Conservation (phyloP, 768 basidiomycete genomes). For the Agaricus subrufescens region DNA sequence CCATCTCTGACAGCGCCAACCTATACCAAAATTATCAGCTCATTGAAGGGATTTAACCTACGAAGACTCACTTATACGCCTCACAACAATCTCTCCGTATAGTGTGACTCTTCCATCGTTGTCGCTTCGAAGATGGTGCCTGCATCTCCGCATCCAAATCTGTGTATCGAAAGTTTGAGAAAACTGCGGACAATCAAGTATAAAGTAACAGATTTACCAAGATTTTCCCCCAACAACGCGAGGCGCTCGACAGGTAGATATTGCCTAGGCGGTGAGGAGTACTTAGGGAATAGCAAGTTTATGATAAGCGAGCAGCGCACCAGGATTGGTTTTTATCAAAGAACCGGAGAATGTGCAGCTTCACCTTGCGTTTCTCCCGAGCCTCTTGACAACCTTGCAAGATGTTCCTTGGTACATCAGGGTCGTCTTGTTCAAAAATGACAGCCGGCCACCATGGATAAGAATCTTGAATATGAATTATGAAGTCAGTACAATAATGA, state of each 20-base stretch:
- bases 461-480: conserved; percentile 38
- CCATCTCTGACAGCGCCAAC: conserved; percentile 20
- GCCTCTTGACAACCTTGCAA: conserved; percentile 21
- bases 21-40: conserved; percentile 6
- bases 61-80: conserved; percentile 53
- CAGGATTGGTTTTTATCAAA: conserved; percentile 67
- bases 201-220: conserved; percentile 35
- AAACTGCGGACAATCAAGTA: neutral
- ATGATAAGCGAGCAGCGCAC: conserved; percentile 27
- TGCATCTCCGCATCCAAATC: conserved; percentile 65
- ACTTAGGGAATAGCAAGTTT: neutral
- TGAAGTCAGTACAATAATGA: neutral
- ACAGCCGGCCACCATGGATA: conserved; percentile 91
- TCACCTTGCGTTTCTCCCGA: conserved; percentile 33
- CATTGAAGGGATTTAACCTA: neutral
- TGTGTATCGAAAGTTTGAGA: conserved; percentile 19
- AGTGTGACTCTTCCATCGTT: conserved; percentile 54
- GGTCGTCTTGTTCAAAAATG: conserved; percentile 59
- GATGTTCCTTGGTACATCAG: conserved; percentile 46
- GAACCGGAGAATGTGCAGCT: conserved; percentile 70
- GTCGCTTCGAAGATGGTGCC: conserved; percentile 40
- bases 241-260: conserved; percentile 54
- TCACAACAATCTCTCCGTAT: conserved; percentile 52
- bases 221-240: conserved; percentile 63
- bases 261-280: conserved; percentile 40